A percentile compares a stretch with the other conserved stretches of the same genome.
Evolutionary conservation across 768 basidiomycete species (phyloP).

Genomic region (Suillus occidentalis): DNA sequence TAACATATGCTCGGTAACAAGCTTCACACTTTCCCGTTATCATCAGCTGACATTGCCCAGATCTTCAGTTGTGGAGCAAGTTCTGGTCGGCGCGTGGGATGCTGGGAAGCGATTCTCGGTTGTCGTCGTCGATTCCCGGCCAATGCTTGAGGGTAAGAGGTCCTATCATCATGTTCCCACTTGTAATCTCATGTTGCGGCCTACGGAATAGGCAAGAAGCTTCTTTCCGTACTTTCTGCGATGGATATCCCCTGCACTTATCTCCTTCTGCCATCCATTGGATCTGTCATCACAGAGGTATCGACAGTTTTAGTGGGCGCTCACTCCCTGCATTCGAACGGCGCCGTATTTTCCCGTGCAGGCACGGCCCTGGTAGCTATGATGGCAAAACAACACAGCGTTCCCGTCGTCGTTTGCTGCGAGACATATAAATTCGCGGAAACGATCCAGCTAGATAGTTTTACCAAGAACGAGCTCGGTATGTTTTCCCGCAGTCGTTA

Average conservation of each 20-base stretch:
- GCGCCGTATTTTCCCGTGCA: conserved; percentile 89
- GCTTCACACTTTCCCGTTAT: neutral
- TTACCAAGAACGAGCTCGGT: conserved; percentile 97
- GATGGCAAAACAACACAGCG: conserved; percentile 86
- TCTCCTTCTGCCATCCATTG: conserved; percentile 82
- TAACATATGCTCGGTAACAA: conserved; percentile 85
- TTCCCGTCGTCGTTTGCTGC: conserved; percentile 95
- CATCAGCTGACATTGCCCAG: conserved; percentile 38
- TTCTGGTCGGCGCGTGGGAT: conserved; percentile 73
- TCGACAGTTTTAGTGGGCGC: conserved; percentile 89
- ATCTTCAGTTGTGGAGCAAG: conserved; percentile 93
- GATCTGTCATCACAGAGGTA: conserved; percentile 76
- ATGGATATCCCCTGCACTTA: conserved; percentile 85
- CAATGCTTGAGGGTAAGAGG: conserved; percentile 79
- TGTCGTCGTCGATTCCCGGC: conserved; percentile 92
- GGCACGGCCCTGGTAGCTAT: conserved; percentile 96
- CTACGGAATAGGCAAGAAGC: conserved; percentile 62
- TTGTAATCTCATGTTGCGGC: neutral
- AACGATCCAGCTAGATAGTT: conserved; percentile 87
- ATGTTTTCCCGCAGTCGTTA: conserved; percentile 19
- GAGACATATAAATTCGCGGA: conserved; percentile 99
- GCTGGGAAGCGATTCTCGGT: conserved; percentile 83
- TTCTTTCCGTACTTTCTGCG: conserved; percentile 68
- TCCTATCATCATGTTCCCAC: neutral
- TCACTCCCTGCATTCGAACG: conserved; percentile 93